phyloP scores from a whole-genome alignment of 345 rosid species.

The Aegle marmelos region DNA sequence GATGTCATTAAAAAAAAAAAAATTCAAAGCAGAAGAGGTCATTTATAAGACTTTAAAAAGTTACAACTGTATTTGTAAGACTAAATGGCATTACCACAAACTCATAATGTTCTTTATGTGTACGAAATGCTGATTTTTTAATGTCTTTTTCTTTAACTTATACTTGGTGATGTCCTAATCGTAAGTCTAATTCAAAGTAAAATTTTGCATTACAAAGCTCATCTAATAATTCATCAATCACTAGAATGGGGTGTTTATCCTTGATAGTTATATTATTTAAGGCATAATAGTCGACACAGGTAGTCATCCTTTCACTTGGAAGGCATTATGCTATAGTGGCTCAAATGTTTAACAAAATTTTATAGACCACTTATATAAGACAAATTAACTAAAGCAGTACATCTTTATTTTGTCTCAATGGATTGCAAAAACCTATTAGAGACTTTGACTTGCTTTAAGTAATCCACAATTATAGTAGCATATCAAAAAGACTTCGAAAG shows the following conservation, averaged over 20 bases:
- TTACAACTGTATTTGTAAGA: background rate
- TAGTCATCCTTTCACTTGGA: no score
- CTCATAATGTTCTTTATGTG: background rate
- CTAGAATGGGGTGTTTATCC: background rate
- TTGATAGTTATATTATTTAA: background rate
- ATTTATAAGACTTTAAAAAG: background rate
- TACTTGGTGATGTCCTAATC: background rate
- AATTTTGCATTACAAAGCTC: background rate
- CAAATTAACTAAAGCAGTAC: no score
- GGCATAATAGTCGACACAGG: background rate
- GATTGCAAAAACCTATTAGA: no score
- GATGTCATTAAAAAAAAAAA: background rate
- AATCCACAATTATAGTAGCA: no score
- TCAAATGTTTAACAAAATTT: no score
- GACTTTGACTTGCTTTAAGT: no score
- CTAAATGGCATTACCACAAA: background rate
- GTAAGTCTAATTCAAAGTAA: background rate
- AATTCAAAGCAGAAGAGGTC: background rate
- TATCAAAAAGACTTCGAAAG: no score
- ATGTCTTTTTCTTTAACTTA: background rate
- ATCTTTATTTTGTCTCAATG: no score
- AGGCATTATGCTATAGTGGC: no score
- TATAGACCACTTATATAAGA: no score
- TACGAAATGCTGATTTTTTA: background rate
- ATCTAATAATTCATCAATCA: background rate